phyloP scores from a whole-genome alignment of 2,329 filamentous ascomycete genomes.

The Ascosphaera pollenicola region DNA sequence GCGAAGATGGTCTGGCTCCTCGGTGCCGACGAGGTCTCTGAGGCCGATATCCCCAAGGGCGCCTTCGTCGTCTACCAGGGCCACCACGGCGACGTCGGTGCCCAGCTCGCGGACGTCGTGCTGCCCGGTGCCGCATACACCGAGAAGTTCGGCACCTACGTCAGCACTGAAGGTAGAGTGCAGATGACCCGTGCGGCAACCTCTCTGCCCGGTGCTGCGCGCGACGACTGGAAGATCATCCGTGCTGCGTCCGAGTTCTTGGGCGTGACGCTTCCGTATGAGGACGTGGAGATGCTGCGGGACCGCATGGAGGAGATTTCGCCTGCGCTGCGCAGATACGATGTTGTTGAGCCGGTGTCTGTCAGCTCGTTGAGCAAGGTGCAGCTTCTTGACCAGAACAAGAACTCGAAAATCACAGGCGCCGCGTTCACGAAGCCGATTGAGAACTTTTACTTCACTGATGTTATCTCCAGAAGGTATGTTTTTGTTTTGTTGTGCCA shows the following conservation, averaged over 20 bases:
- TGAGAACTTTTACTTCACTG: slow-evolving; percentile 96
- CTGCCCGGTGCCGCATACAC: slow-evolving; percentile 92
- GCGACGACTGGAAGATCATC: slow-evolving; percentile 98
- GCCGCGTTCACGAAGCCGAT: slow-evolving; percentile 63
- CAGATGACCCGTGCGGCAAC: slow-evolving; percentile 86
- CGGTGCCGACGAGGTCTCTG: slow-evolving; percentile 74
- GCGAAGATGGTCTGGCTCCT: slow-evolving; percentile 96
- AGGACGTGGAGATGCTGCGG: slow-evolving; percentile 70
- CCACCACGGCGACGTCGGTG: slow-evolving; percentile 87
- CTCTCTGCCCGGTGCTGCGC: slow-evolving; percentile 65
- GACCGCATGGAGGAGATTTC: slow-evolving; percentile 93
- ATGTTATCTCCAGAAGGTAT: slow-evolving; percentile 87
- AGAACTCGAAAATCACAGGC: slow-evolving; percentile 54
- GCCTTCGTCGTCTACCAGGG: slow-evolving; percentile 97
- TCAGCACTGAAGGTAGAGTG: slow-evolving; percentile 94
- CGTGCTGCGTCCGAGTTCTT: slow-evolving; percentile 84
- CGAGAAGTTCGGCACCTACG: slow-evolving; percentile 85
- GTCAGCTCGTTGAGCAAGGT: slow-evolving; percentile 65
- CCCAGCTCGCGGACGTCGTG: slow-evolving; percentile 79
- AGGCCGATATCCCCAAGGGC: slow-evolving; percentile 76
- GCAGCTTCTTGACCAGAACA: slow-evolving; percentile 91
- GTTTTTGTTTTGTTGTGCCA: too few species aligned
- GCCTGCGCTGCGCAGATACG: slow-evolving; percentile 71
- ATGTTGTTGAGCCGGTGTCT: slow-evolving; percentile 65
- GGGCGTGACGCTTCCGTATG: slow-evolving; percentile 67